A percentile compares a stretch with the other conserved stretches of the same genome.
These are phyloP conservation scores for Xylaria curta DNA, from an alignment of 495 filamentous ascomycete genomes.

Conservation along the genomic window DNA sequence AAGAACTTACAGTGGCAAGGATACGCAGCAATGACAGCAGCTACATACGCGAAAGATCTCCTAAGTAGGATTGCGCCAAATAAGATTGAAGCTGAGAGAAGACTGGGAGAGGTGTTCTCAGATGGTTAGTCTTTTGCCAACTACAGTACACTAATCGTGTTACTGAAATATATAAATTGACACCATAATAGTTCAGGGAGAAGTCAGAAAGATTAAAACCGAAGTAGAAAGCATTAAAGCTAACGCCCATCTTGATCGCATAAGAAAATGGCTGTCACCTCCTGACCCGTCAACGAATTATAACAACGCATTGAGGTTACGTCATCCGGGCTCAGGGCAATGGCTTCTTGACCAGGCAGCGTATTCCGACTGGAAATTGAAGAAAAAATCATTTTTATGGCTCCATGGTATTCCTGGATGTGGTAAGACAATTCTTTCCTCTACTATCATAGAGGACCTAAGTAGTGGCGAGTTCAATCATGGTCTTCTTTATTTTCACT, in stretches of 20 bases:
- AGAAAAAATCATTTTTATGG: slow-evolving; percentile 1
- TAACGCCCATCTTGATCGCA: not conserved
- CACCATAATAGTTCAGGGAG: not conserved
- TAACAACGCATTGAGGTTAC: not conserved
- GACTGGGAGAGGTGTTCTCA: slow-evolving; percentile 38
- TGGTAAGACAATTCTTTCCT: slow-evolving; percentile 13
- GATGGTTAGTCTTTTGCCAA: slow-evolving; percentile 23
- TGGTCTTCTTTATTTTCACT: slow-evolving; percentile 2
- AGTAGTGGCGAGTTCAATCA: not conserved
- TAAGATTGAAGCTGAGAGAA: slow-evolving; percentile 44
- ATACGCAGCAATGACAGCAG: slow-evolving; percentile 32
- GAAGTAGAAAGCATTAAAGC: not conserved
- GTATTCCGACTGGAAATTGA: not conserved
- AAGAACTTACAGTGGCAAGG: slow-evolving; percentile 43
- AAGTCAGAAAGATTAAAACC: not conserved
- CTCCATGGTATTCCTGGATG: slow-evolving; percentile 21
- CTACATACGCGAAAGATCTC: slow-evolving; percentile 37
- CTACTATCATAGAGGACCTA: slow-evolving; percentile 1
- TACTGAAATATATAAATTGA: not conserved
- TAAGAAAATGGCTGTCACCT: not conserved
- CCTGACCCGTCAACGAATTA: not conserved
- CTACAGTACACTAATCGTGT: not conserved
- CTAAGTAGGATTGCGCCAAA: slow-evolving; percentile 36
- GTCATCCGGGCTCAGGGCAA: not conserved
- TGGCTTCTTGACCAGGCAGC: not conserved